phyloP scores from a whole-genome alignment of 2,329 filamentous ascomycete species.

The Didymella lethalis region DNA sequence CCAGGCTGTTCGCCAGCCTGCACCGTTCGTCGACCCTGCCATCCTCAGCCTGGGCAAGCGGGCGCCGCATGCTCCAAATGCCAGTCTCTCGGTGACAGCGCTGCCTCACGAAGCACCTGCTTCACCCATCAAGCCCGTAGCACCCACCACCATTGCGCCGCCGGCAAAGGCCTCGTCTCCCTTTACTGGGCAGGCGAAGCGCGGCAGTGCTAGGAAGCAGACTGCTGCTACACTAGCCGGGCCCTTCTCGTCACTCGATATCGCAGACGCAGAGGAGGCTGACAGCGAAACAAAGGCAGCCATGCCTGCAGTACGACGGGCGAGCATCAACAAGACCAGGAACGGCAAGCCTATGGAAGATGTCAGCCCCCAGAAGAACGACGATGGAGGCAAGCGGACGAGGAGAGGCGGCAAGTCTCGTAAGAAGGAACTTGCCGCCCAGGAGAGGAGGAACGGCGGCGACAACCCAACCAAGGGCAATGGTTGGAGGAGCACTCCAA shows the following conservation, averaged over 20 bases:
- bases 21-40: slow-evolving; percentile 77
- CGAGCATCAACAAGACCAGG: slow-evolving; percentile 51
- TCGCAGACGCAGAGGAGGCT: slow-evolving; percentile 50
- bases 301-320: slow-evolving; percentile 39
- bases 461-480: slow-evolving; percentile 60
- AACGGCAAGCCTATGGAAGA: slow-evolving; percentile 53
- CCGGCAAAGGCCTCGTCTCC: slow-evolving; percentile 50
- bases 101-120: slow-evolving; percentile 51
- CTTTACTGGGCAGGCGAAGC: slow-evolving; percentile 46
- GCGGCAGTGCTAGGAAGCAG: slow-evolving; percentile 43
- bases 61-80: slow-evolving; percentile 22
- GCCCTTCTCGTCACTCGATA: slow-evolving; percentile 52
- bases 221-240: slow-evolving; percentile 51
- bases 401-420: slow-evolving; percentile 55
- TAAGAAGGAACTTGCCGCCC: slow-evolving; percentile 55
- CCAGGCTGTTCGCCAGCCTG: slow-evolving; percentile 24
- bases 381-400: slow-evolving; percentile 57
- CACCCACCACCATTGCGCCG: slow-evolving; percentile 45
- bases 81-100: slow-evolving; percentile 29
- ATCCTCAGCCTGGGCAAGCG: slow-evolving; percentile 72
- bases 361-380: slow-evolving; percentile 38
- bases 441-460: slow-evolving; percentile 48
- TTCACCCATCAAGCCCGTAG: slow-evolving; percentile 53
- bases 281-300: slow-evolving; percentile 47
- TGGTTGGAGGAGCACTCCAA: slow-evolving; percentile 72